Evolutionary conservation across 441 rosid species (phyloP).

Genomic region (Sinapis alba): DNA sequence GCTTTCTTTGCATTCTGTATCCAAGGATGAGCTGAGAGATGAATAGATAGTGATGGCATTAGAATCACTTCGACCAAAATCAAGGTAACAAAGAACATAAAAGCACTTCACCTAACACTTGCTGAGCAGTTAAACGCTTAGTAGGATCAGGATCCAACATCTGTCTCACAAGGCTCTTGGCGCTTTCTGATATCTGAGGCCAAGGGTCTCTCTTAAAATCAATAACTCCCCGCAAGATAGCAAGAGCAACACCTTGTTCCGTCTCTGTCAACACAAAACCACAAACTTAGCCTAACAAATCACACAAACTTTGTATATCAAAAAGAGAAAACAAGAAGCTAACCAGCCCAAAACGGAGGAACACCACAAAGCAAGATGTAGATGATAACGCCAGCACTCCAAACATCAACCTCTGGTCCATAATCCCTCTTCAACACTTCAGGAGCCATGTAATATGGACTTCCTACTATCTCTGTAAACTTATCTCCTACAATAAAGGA

Average conservation of each 20-base stretch:
- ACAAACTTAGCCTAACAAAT: constrained; percentile 1
- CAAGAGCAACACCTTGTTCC: constrained; percentile 97
- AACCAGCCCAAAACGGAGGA: constrained; percentile 98
- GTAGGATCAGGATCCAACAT: constrained; percentile 84
- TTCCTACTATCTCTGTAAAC: constrained; percentile 93
- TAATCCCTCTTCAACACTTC: constrained; percentile 90
- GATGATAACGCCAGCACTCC: constrained; percentile 96
- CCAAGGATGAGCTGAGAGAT: constrained; percentile 79
- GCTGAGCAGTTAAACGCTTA: constrained; percentile 83
- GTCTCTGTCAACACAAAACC: constrained; percentile 62
- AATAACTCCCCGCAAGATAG: constrained; percentile 78
- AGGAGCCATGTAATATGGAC: constrained; percentile 98
- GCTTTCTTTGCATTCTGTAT: constrained; percentile 94
- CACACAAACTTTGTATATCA: constrained; percentile 7
- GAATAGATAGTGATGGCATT: neutral
- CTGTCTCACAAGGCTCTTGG: constrained; percentile 85
- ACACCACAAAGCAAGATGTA: constrained; percentile 91
- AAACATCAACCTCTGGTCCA: constrained; percentile 91
- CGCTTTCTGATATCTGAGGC: constrained; percentile 93
- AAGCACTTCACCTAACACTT: constrained; percentile 77
- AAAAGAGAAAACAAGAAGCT: neutral
- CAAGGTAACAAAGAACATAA: neutral
- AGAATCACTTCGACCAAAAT: neutral
- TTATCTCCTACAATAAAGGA: constrained; percentile 56
- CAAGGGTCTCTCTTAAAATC: constrained; percentile 98